These are phyloP conservation scores for Globisporangium nagaii DNA, from an alignment of 352 stramenopile genomes.

Conservation along the genomic window DNA sequence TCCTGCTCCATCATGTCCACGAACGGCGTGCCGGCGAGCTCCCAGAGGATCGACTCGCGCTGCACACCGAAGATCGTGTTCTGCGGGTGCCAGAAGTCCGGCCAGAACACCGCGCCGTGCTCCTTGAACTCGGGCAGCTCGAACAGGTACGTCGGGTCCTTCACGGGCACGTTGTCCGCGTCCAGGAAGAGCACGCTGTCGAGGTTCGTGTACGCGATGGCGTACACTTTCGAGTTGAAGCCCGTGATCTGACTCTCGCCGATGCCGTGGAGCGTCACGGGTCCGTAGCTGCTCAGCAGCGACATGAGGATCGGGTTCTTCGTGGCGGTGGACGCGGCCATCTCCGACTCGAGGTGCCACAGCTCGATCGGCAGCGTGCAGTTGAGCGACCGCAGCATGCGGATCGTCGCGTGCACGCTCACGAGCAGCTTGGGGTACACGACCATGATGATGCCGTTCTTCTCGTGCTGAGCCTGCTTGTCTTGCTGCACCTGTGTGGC, in stretches of 20 bases:
- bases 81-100: conserved; percentile 64
- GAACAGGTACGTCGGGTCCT: conserved; percentile 64
- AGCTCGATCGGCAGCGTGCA: conserved; percentile 49
- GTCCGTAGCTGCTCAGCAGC: conserved; percentile 19
- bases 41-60: conserved; percentile 41
- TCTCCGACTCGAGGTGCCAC: conserved; percentile 37
- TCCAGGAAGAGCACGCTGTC: conserved; percentile 66
- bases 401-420: conserved; percentile 35
- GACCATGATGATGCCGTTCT: conserved; percentile 45
- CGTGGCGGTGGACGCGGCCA: conserved; percentile 13
- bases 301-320: conserved; percentile 17
- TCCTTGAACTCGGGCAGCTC: conserved; percentile 29
- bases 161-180: conserved; percentile 52
- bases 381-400: conserved; percentile 19
- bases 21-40: conserved; percentile 32
- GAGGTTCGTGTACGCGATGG: conserved; percentile 49
- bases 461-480: not conserved
- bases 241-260: conserved; percentile 15
- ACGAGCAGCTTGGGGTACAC: conserved; percentile 49
- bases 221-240: conserved; percentile 45
- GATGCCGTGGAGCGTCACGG: conserved; percentile 18
- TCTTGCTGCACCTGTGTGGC: conserved; percentile 6
- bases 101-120: conserved; percentile 59
- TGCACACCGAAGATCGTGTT: conserved; percentile 61
- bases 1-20: conserved; percentile 76